Conservation (phyloP, 495 filamentous ascomycete genomes). For the Aspergillus olivimuriae region DNA sequence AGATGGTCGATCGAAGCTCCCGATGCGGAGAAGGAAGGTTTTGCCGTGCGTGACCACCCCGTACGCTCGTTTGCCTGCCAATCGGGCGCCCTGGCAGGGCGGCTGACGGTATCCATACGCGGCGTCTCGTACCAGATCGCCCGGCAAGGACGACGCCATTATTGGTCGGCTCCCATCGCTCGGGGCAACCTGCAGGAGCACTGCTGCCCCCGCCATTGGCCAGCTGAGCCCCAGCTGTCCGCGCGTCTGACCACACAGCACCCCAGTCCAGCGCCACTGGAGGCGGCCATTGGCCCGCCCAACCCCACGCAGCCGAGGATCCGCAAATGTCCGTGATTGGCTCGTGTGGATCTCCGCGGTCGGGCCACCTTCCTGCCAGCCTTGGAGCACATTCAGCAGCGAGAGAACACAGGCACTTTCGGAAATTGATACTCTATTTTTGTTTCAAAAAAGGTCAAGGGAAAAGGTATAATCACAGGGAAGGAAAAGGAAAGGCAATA, state of each 20-base stretch:
- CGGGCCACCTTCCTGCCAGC: too few relatives aligned
- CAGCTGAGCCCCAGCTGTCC: constrained; percentile 8
- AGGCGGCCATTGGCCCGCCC: constrained; percentile 6
- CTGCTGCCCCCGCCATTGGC: background rate
- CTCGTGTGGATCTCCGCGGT: too few relatives aligned
- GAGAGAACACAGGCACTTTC: too few relatives aligned
- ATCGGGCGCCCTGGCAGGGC: constrained; percentile 1
- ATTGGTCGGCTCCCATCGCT: constrained; percentile 14
- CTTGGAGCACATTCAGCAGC: too few relatives aligned
- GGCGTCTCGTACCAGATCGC: constrained; percentile 12
- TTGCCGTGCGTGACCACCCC: constrained; percentile 12
- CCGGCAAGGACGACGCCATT: constrained; percentile 14
- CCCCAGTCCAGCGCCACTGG: constrained; percentile 7
- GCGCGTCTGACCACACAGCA: constrained; percentile 14
- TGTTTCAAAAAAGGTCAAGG: constrained; percentile 5
- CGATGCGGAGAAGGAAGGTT: constrained; percentile 10
- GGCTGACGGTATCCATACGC: constrained; percentile 11
- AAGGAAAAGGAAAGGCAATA: constrained; percentile 8
- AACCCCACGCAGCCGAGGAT: background rate
- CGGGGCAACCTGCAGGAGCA: constrained; percentile 4
- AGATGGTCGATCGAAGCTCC: constrained; percentile 6
- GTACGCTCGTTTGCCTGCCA: constrained; percentile 1
- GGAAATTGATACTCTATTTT: constrained; percentile 4
- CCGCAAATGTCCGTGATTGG: background rate
- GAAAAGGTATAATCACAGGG: constrained; percentile 14